Conservation (phyloP, 2,329 filamentous ascomycete species). For the Ophiostoma perfectum region DNA sequence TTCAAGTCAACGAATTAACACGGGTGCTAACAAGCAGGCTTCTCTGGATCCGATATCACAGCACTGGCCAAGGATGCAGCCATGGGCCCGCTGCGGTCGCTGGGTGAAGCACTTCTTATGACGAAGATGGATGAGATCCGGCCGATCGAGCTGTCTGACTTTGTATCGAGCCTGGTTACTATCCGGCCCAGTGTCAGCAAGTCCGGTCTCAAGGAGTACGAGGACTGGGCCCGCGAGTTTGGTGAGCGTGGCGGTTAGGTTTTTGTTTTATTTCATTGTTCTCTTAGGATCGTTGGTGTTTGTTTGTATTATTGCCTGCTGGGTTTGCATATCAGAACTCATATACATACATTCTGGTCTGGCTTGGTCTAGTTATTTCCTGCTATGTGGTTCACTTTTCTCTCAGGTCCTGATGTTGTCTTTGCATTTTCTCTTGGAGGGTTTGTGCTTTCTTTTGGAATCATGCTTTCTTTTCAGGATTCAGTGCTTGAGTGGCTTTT, state of each 20-base stretch:
- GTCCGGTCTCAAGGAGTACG: constrained; percentile 78
- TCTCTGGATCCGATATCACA: constrained; percentile 94
- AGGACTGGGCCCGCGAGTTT: constrained; percentile 90
- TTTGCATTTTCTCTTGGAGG: not conserved
- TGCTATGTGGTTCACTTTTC: not conserved
- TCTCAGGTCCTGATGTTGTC: not conserved
- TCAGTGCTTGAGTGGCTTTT: not conserved
- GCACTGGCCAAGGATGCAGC: constrained; percentile 95
- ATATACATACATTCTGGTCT: not conserved
- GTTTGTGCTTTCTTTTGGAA: not conserved
- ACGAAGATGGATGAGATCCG: constrained; percentile 94
- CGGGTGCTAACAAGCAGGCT: constrained; percentile 46
- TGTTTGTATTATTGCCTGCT: not conserved
- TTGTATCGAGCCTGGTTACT: constrained; percentile 72
- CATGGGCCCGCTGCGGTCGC: constrained; percentile 86
- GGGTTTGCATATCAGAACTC: not conserved
- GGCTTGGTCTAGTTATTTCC: too few species aligned
- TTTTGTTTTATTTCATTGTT: constrained; percentile 23
- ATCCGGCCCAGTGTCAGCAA: constrained; percentile 89
- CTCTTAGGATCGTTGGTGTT: not conserved
- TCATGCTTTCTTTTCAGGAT: not conserved
- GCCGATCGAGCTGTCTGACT: constrained; percentile 77
- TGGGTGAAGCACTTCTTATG: constrained; percentile 82
- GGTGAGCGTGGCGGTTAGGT: constrained; percentile 77
- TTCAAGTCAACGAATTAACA: too few species aligned